Percentiles rank a stretch among this genome's conserved stretches.
These are phyloP conservation scores for Alternaria ventricosa DNA, from an alignment of 2,329 filamentous ascomycete species.

Conservation along the genomic window DNA sequence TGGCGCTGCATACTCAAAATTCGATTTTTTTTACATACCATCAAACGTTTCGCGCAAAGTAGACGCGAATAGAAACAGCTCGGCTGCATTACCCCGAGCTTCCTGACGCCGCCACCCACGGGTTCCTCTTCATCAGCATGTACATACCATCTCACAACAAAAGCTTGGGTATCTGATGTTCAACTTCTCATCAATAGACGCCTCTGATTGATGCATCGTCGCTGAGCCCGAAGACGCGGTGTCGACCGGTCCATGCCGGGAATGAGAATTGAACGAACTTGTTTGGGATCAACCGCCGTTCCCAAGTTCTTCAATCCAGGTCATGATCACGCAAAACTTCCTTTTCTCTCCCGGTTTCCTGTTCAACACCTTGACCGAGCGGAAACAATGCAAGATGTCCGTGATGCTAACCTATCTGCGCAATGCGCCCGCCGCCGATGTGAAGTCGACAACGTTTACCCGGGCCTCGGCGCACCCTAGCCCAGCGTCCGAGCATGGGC, in stretches of 20 bases:
- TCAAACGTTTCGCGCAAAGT: neutral
- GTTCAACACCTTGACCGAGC: neutral
- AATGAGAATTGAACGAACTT: neutral
- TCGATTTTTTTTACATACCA: neutral
- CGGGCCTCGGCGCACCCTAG: slow-evolving; percentile 13
- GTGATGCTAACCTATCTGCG: slow-evolving; percentile 7
- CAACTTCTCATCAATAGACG: neutral
- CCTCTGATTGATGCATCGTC: neutral
- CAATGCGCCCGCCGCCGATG: slow-evolving; percentile 13
- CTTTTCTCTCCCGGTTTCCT: slow-evolving; percentile 2
- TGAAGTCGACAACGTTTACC: slow-evolving; percentile 6
- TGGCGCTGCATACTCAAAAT: neutral
- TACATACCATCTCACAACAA: neutral
- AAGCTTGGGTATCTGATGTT: neutral
- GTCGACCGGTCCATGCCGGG: neutral
- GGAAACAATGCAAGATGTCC: neutral
- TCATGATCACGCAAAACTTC: slow-evolving; percentile 1
- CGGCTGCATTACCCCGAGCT: neutral
- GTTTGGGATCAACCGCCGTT: neutral
- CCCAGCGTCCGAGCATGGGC: slow-evolving; percentile 7
- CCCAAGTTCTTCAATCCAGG: neutral
- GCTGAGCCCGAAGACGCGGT: neutral
- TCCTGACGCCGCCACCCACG: neutral
- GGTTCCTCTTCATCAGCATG: neutral
- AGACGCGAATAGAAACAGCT: neutral